A percentile compares a stretch with the other conserved stretches of the same genome.
Conservation (phyloP, 768 basidiomycete species). For the Pisolithus albus region DNA sequence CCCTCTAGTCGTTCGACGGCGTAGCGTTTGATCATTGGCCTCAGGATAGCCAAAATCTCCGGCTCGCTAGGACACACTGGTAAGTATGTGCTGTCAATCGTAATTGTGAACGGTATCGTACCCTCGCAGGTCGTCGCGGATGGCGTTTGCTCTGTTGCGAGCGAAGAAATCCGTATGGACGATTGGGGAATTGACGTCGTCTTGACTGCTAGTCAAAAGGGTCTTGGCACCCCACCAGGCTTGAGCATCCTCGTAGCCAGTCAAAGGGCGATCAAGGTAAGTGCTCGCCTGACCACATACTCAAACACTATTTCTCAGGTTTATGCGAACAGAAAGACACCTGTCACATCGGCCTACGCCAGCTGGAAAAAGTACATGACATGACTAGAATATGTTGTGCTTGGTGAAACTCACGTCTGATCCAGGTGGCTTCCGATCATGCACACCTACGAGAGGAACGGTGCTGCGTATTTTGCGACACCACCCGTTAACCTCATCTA, state of each 20-base stretch:
- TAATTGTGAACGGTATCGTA: not conserved
- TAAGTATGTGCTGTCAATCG: constrained; percentile 23
- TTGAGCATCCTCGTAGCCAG: constrained; percentile 82
- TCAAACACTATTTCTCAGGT: constrained; percentile 1
- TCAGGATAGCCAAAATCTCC: constrained; percentile 83
- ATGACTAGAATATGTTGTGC: constrained; percentile 2
- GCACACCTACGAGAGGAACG: constrained; percentile 82
- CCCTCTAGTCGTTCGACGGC: constrained; percentile 81
- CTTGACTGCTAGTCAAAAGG: constrained; percentile 83
- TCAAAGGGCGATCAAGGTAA: constrained; percentile 57
- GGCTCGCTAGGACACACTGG: constrained; percentile 86
- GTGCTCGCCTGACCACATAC: not conserved
- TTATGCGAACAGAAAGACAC: constrained; percentile 29
- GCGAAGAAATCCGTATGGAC: constrained; percentile 92
- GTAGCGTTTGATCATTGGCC: constrained; percentile 92
- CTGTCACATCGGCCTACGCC: constrained; percentile 76
- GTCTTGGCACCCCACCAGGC: constrained; percentile 89
- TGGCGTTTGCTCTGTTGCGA: constrained; percentile 94
- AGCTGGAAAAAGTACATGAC: constrained; percentile 73
- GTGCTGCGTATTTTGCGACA: constrained; percentile 88
- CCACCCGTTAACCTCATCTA: constrained; percentile 93
- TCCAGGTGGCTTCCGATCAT: constrained; percentile 86
- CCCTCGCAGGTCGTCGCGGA: constrained; percentile 66
- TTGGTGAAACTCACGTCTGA: not conserved
- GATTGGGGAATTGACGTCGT: constrained; percentile 91